Percentiles rank a stretch among this genome's conserved stretches.
Conservation (phyloP, 768 basidiomycete species). For the Suillus plorans region DNA sequence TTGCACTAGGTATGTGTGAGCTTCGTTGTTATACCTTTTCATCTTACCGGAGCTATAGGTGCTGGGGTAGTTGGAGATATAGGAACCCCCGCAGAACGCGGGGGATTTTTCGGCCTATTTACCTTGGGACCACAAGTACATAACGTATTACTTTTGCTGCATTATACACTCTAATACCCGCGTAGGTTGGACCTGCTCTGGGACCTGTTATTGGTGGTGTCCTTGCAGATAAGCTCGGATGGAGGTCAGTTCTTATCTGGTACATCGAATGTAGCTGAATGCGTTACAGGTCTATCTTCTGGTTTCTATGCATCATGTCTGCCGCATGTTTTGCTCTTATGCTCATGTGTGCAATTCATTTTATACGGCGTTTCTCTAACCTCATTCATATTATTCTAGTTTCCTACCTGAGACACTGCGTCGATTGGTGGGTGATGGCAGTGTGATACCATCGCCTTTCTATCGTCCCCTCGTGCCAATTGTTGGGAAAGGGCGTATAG, state of each 20-base stretch:
- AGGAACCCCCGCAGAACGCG: slow-evolving; percentile 68
- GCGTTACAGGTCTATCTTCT: slow-evolving; percentile 52
- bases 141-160: neutral
- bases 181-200: slow-evolving; percentile 52
- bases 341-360: slow-evolving; percentile 38
- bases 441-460: slow-evolving; percentile 24
- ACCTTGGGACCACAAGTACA: slow-evolving; percentile 61
- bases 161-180: neutral
- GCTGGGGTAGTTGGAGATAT: slow-evolving; percentile 83
- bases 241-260: slow-evolving; percentile 42
- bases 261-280: slow-evolving; percentile 1
- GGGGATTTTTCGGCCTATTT: slow-evolving; percentile 71
- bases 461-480: slow-evolving; percentile 27
- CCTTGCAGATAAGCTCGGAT: slow-evolving; percentile 53
- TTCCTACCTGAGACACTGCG: slow-evolving; percentile 24
- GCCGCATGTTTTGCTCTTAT: slow-evolving; percentile 46
- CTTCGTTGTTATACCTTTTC: neutral
- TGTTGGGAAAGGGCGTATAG: slow-evolving; percentile 23
- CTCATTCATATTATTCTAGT: slow-evolving; percentile 30
- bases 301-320: slow-evolving; percentile 56
- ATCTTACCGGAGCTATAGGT: slow-evolving; percentile 35
- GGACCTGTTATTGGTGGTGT: slow-evolving; percentile 48
- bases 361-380: slow-evolving; percentile 21
- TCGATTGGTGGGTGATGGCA: slow-evolving; percentile 29
- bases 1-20: slow-evolving; percentile 57